Percentiles rank a stretch among this genome's conserved stretches.
These are phyloP conservation scores for Candida gigantensis DNA, from an alignment of 1,139 yeast genomes.

Conservation along the genomic window DNA sequence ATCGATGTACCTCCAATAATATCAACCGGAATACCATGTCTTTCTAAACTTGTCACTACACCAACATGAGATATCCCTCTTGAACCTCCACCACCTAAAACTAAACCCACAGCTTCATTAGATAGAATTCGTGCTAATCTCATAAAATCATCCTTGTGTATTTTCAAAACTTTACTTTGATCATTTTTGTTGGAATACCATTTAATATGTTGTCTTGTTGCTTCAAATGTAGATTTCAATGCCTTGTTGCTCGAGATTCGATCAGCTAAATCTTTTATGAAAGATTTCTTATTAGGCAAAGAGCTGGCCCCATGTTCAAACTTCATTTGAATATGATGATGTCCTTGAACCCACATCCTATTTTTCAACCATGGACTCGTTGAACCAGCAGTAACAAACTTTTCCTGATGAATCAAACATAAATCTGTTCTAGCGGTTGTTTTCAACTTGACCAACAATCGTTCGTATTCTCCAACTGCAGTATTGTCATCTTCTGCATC, in stretches of 20 bases:
- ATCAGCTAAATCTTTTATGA: slow-evolving; percentile 42
- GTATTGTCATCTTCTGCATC: slow-evolving; percentile 70
- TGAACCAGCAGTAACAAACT: slow-evolving; percentile 79
- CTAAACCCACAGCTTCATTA: slow-evolving; percentile 92
- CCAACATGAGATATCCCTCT: slow-evolving; percentile 94
- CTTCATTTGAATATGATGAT: slow-evolving; percentile 81
- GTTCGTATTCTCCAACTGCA: slow-evolving; percentile 82
- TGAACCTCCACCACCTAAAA: slow-evolving; percentile 97
- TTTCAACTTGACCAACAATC: slow-evolving; percentile 68
- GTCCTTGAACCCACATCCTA: slow-evolving; percentile 88
- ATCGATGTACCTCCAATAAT: slow-evolving; percentile 95
- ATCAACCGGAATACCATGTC: slow-evolving; percentile 90
- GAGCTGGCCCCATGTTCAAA: slow-evolving; percentile 24
- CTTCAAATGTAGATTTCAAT: slow-evolving; percentile 34
- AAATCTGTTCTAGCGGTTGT: slow-evolving; percentile 89
- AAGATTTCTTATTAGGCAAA: slow-evolving; percentile 18
- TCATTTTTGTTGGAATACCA: slow-evolving; percentile 20
- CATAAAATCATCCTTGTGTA: slow-evolving; percentile 84
- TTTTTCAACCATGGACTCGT: slow-evolving; percentile 83
- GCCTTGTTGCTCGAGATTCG: slow-evolving; percentile 36
- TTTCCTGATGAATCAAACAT: slow-evolving; percentile 80
- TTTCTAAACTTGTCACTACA: slow-evolving; percentile 88
- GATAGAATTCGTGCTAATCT: slow-evolving; percentile 86
- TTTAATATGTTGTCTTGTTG: slow-evolving; percentile 29
- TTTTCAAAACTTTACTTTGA: slow-evolving; percentile 36